phyloP scores from a whole-genome alignment of 2,329 filamentous ascomycete species.

The Cryphonectria nitschkei region DNA sequence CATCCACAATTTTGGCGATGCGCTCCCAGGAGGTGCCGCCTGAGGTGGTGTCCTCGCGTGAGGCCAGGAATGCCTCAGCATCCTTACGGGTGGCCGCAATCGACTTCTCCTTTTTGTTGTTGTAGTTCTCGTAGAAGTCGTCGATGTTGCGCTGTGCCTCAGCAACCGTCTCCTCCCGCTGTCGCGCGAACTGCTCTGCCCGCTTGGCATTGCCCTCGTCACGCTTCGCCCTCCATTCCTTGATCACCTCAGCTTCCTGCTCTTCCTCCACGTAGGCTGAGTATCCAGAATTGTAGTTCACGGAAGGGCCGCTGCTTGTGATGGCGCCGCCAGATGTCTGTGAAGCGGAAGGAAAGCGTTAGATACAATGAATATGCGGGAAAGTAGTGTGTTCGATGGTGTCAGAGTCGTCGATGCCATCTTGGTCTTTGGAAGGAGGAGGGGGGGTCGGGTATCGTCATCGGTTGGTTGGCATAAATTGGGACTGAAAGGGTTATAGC shows the following conservation, averaged over 20 bases:
- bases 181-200: constrained; percentile 78
- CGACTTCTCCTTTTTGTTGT: constrained; percentile 94
- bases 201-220: constrained; percentile 83
- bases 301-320: constrained; percentile 65
- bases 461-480: neutral
- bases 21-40: constrained; percentile 98
- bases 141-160: constrained; percentile 94
- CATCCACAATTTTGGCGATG: constrained; percentile 95
- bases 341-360: constrained; percentile 18
- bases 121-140: constrained; percentile 99
- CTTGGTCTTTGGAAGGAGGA: neutral
- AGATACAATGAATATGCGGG: neutral
- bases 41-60: constrained; percentile 87
- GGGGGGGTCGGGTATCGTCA: neutral
- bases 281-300: constrained; percentile 66
- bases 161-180: constrained; percentile 83
- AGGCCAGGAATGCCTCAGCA: constrained; percentile 88
- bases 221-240: constrained; percentile 89
- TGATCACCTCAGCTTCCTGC: constrained; percentile 85
- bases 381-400: neutral
- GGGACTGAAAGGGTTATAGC: neutral
- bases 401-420: neutral
- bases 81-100: constrained; percentile 87
- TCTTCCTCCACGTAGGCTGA: constrained; percentile 57
- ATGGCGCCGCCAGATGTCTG: constrained; percentile 77